Conservation (phyloP, 2,329 filamentous ascomycete genomes). For the Clarireedia sp. region DNA sequence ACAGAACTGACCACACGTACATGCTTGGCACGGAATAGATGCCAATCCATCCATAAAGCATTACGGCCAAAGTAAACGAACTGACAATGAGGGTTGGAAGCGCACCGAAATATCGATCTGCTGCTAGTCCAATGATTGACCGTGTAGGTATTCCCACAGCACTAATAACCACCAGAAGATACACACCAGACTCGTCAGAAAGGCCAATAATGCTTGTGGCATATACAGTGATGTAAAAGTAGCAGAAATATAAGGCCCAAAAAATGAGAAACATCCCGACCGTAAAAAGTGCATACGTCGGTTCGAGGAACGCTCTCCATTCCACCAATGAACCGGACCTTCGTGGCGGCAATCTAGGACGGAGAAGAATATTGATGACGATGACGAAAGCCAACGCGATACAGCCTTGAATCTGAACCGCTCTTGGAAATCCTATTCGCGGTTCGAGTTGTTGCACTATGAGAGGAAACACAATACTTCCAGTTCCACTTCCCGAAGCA, state of each 20-base stretch:
- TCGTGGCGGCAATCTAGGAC: conserved; percentile 31
- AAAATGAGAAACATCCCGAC: conserved; percentile 29
- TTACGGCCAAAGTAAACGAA: conserved; percentile 25
- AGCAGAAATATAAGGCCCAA: conserved; percentile 37
- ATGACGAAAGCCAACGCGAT: conserved; percentile 31
- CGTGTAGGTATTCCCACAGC: neutral
- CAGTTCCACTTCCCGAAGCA: conserved; percentile 30
- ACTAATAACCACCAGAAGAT: conserved; percentile 35
- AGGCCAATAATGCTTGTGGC: conserved; percentile 32
- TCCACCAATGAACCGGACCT: conserved; percentile 36
- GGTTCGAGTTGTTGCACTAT: conserved; percentile 34
- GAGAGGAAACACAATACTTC: conserved; percentile 36
- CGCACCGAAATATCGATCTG: conserved; percentile 32
- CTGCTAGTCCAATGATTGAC: neutral
- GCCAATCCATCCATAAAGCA: conserved; percentile 39
- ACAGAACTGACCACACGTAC: conserved; percentile 40
- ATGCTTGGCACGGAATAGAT: conserved; percentile 34
- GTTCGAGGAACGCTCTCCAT: conserved; percentile 34
- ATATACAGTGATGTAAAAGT: conserved; percentile 23
- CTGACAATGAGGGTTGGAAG: conserved; percentile 42
- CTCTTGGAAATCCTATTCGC: conserved; percentile 35
- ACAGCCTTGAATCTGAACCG: conserved; percentile 37
- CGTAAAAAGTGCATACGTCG: conserved; percentile 36
- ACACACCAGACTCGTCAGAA: conserved; percentile 35
- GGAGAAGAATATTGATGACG: conserved; percentile 30